Percentiles rank a stretch among this genome's conserved stretches.
These are phyloP conservation scores for Pugionium cornutum DNA, from an alignment of 345 rosid species.

Conservation along the genomic window DNA sequence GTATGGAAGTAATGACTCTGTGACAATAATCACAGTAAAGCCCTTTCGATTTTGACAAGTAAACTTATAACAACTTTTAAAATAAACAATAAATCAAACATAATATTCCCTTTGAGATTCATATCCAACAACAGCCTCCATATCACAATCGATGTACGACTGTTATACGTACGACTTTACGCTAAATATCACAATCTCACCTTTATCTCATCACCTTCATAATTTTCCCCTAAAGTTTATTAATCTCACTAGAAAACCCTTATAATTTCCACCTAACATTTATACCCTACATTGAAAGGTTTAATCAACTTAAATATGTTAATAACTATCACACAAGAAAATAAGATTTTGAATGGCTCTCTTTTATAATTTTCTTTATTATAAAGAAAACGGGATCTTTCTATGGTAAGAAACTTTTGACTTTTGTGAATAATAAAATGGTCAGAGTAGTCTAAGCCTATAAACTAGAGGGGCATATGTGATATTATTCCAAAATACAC, in stretches of 20 bases:
- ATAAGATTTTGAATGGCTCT: no score
- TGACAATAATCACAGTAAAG: slow-evolving; percentile 20
- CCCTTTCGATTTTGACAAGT: slow-evolving; percentile 34
- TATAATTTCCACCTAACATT: no score
- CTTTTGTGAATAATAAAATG: slow-evolving; percentile 1
- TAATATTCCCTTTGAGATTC: slow-evolving; percentile 36
- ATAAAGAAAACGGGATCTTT: slow-evolving; percentile 11
- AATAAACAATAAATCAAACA: slow-evolving; percentile 2
- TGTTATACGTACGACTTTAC: slow-evolving; percentile 21
- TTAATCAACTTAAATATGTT: no score
- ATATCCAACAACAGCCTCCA: slow-evolving; percentile 28
- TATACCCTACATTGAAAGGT: no score
- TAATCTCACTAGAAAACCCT: no score
- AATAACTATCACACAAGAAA: no score
- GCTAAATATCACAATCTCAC: slow-evolving; percentile 7
- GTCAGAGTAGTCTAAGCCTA: slow-evolving; percentile 17
- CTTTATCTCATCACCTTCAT: background rate
- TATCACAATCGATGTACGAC: slow-evolving; percentile 35
- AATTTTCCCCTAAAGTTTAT: background rate
- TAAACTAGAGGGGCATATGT: slow-evolving; percentile 24
- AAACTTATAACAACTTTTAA: background rate
- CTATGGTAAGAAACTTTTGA: slow-evolving; percentile 34
- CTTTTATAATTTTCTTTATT: no score
- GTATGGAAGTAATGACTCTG: slow-evolving; percentile 30
- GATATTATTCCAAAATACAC: slow-evolving; percentile 28